These are phyloP conservation scores for Endotrypanum monterogeii DNA, from an alignment of 208 protist genomes.

Conservation along the genomic window DNA sequence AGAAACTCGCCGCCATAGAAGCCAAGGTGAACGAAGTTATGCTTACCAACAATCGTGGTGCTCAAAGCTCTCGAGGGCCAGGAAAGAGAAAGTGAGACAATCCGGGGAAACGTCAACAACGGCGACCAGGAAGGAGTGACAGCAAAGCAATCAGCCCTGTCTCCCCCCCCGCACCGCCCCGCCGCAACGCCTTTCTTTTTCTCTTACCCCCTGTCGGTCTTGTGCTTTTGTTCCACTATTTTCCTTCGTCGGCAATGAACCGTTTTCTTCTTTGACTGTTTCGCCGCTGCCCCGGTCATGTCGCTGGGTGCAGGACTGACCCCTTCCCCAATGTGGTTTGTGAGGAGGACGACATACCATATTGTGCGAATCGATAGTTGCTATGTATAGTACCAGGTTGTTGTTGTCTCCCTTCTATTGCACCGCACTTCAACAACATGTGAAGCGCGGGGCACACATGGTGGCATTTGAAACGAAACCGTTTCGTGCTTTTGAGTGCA, in stretches of 20 bases:
- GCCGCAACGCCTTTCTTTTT: neutral
- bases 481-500: no score
- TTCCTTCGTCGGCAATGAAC: no score
- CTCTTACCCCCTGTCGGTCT: neutral
- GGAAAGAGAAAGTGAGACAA: slow-evolving; percentile 36
- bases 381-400: slow-evolving; percentile 4
- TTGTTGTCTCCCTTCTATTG: neutral
- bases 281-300: neutral
- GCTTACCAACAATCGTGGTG: slow-evolving; percentile 20
- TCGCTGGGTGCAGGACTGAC: no score
- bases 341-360: neutral
- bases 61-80: slow-evolving; percentile 25
- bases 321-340: no score
- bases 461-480: no score
- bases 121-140: neutral
- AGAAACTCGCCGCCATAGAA: slow-evolving; percentile 72
- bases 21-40: slow-evolving; percentile 57
- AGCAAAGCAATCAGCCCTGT: neutral
- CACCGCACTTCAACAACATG: no score
- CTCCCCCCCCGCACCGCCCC: neutral
- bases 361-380: neutral
- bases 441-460: no score
- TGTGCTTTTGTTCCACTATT: neutral
- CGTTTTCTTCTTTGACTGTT: neutral
- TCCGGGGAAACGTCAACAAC: neutral